phyloP scores from a whole-genome alignment of 2,329 filamentous ascomycete species.

The Aspergillus hortae region DNA sequence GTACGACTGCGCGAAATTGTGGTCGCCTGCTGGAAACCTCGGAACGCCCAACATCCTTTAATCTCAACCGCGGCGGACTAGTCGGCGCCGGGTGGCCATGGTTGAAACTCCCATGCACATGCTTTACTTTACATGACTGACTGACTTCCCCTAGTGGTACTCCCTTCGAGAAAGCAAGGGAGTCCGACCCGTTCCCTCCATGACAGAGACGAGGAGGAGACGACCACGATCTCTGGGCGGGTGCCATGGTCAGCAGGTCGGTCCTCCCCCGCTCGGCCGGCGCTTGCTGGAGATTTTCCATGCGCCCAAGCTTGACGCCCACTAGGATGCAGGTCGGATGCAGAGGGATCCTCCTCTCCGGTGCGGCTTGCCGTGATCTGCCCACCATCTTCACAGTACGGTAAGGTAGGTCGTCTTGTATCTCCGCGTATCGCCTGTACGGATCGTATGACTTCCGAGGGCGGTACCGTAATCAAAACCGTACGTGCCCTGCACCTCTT shows the following conservation, averaged over 20 bases:
- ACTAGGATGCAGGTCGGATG: conserved; percentile 11
- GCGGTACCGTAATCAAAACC: neutral
- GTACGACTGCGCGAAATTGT: neutral
- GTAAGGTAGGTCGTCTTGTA: too few species aligned
- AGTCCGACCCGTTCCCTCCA: neutral
- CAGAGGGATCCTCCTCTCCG: conserved; percentile 14
- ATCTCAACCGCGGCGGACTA: neutral
- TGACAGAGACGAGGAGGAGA: neutral
- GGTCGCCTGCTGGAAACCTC: neutral
- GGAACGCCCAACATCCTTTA: neutral
- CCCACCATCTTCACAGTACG: neutral
- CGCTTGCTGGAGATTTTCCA: neutral
- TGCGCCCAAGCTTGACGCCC: conserved; percentile 2
- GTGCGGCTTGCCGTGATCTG: conserved; percentile 19
- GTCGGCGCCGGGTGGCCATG: neutral
- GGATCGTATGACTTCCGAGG: neutral
- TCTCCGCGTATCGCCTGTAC: too few species aligned
- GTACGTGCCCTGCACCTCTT: neutral
- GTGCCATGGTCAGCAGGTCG: conserved; percentile 6
- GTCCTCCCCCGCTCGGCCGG: neutral
- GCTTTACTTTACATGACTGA: neutral
- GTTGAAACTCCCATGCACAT: conserved; percentile 2
- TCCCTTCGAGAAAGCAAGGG: neutral
- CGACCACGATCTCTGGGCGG: neutral
- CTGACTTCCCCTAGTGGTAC: neutral